Evolutionary conservation across 352 stramenopile species (phyloP).

Genomic region (Phytophthora nicotianae): DNA sequence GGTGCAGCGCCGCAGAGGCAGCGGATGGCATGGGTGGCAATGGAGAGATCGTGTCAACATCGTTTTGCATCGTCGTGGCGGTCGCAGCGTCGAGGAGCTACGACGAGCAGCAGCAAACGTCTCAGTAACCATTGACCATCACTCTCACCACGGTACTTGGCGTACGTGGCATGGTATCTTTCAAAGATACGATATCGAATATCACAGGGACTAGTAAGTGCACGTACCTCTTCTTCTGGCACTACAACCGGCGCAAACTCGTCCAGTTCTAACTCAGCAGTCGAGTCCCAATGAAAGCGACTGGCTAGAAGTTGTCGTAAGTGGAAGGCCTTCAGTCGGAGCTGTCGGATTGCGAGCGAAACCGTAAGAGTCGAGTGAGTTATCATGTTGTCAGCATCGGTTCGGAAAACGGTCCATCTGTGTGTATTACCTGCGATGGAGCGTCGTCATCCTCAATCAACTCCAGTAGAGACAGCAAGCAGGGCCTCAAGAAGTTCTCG

Average conservation of each 20-base stretch:
- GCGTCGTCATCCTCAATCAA: slow-evolving; percentile 55
- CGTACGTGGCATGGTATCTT: slow-evolving; percentile 28
- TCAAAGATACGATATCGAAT: slow-evolving; percentile 15
- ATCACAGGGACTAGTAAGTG: neutral
- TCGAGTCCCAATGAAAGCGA: slow-evolving; percentile 45
- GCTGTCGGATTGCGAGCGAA: slow-evolving; percentile 24
- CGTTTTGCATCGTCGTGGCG: neutral
- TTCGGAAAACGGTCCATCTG: slow-evolving; percentile 3
- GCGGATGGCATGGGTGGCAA: neutral
- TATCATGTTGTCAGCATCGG: slow-evolving; percentile 13
- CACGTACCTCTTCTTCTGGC: slow-evolving; percentile 39
- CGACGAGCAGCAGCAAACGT: slow-evolving; percentile 1
- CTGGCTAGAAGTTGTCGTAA: slow-evolving; percentile 42
- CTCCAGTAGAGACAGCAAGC: slow-evolving; percentile 67
- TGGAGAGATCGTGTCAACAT: neutral
- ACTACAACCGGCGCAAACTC: slow-evolving; percentile 62
- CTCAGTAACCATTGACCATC: slow-evolving; percentile 34
- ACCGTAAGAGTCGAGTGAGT: slow-evolving; percentile 13
- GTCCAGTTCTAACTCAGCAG: slow-evolving; percentile 34
- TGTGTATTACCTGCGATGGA: slow-evolving; percentile 35
- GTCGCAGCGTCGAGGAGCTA: slow-evolving; percentile 19
- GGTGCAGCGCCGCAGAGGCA: neutral
- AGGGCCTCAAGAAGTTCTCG: slow-evolving; percentile 69
- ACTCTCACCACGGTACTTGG: slow-evolving; percentile 16
- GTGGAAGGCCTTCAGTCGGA: slow-evolving; percentile 32